Evolutionary conservation across 2,329 filamentous ascomycete genomes (phyloP), one percentile per base, ranked within the genome.

Genomic region (Cadophora luteo-olivacea): DNA sequence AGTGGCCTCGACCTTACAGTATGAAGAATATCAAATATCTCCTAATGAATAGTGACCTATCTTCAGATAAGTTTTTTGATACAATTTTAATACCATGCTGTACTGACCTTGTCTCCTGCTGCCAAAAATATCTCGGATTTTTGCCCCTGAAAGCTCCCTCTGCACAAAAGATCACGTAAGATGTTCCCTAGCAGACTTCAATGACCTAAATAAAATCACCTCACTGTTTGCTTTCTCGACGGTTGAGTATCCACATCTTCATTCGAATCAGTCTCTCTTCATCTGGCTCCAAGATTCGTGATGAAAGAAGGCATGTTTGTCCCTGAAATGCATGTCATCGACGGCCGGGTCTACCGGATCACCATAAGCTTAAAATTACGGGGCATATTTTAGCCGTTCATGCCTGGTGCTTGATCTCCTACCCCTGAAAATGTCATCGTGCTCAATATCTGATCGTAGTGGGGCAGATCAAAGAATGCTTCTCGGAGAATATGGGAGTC

Each of bases 331-430:
- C 5, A 16, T n/a, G 14, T 55, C 29, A 33, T 55, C 52, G 33
- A 32, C 29, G 16, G 25, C 52, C 52, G 52, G 52, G 29, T 55
- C 52, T 33, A 33, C 52, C 52, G 52, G 52, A 16, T 33, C 24
- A 33, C 19, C 19, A 22, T 49, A n/a, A 55, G 52, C 52, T 55
- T 55, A 55, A 29, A 55, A 55, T 55, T 55, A 55, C 52, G 52
- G 52, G 52, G 52, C 52, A 32, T 12, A 5, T 25, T 32, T 54
- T 54, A 54, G 12, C 29, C 52, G 52, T 33, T 33, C 52, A 25
- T 55, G 29, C 51, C n/a, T n/a, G n/a, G 14, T 54, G 12, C 33
- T 55, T 55, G 19, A n/a, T n/a, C n/a, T n/a, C n/a, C n/a, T n/a
- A n/a, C 52, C 52, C 52, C 52, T 55, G 52, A 33, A 14, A 33